Conservation (phyloP, 2,329 filamentous ascomycete genomes). For the Cladosporium phlei region DNA sequence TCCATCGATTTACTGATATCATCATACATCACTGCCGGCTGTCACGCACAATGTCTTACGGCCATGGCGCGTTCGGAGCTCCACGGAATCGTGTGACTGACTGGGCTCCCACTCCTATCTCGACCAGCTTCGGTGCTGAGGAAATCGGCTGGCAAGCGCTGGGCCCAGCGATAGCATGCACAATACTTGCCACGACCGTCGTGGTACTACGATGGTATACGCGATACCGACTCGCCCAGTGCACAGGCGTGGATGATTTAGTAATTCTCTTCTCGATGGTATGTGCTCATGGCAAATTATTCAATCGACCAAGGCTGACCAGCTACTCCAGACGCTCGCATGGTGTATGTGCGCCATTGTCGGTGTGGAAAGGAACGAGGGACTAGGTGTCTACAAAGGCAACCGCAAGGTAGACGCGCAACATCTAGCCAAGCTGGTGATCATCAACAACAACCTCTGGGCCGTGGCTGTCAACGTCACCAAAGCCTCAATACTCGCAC, state of each 20-base stretch:
- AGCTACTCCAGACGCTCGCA: conserved; percentile 22
- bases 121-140: conserved; percentile 15
- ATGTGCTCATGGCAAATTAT: conserved; percentile 10
- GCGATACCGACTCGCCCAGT: conserved; percentile 28
- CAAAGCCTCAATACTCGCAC: conserved; percentile 46
- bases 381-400: conserved; percentile 21
- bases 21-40: neutral
- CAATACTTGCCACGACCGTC: conserved; percentile 27
- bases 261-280: conserved; percentile 34
- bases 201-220: conserved; percentile 34
- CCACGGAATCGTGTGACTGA: neutral
- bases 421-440: conserved; percentile 27
- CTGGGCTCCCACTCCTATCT: conserved; percentile 7
- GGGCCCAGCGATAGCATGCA: conserved; percentile 29
- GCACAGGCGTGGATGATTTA: conserved; percentile 34
- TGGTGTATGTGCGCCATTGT: conserved; percentile 29
- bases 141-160: conserved; percentile 31
- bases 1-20: neutral
- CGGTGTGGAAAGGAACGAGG: conserved; percentile 21
- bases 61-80: neutral
- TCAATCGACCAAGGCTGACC: neutral
- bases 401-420: conserved; percentile 14
- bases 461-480: conserved; percentile 35
- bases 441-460: conserved; percentile 32
- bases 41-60: neutral